phyloP scores from a whole-genome alignment of 495 filamentous ascomycete species.

The Apodospora peruviana region DNA sequence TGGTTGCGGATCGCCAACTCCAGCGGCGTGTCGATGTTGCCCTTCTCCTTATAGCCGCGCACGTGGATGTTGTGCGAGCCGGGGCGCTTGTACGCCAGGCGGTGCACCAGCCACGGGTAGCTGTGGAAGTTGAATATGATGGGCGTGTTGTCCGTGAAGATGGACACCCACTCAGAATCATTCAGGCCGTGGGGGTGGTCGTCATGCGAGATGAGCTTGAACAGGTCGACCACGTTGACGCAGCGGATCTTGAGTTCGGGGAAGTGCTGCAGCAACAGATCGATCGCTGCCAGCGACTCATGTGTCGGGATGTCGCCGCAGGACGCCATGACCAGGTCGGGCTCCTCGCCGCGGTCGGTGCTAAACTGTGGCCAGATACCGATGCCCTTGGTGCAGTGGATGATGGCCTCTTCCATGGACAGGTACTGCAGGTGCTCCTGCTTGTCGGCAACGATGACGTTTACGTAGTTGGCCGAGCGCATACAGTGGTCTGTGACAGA shows the following conservation, averaged over 20 bases:
- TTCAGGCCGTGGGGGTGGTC: slow-evolving; percentile 65
- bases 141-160: slow-evolving; percentile 63
- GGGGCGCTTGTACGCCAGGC: slow-evolving; percentile 63
- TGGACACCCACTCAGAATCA: slow-evolving; percentile 53
- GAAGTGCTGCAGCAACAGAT: slow-evolving; percentile 57
- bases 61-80: slow-evolving; percentile 63
- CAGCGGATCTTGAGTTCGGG: slow-evolving; percentile 65
- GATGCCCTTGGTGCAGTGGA: slow-evolving; percentile 66
- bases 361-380: slow-evolving; percentile 45
- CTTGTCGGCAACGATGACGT: slow-evolving; percentile 71
- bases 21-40: slow-evolving; percentile 71
- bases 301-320: slow-evolving; percentile 68
- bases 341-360: slow-evolving; percentile 54
- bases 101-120: slow-evolving; percentile 70
- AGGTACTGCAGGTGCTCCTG: slow-evolving; percentile 70
- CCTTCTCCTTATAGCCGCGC: slow-evolving; percentile 70
- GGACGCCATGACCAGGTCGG: slow-evolving; percentile 64
- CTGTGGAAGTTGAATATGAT: slow-evolving; percentile 77
- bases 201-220: slow-evolving; percentile 60
- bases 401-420: slow-evolving; percentile 58
- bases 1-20: slow-evolving; percentile 67
- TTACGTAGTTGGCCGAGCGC: slow-evolving; percentile 65
- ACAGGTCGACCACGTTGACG: slow-evolving; percentile 70
- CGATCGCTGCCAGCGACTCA: slow-evolving; percentile 63
- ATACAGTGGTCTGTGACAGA: slow-evolving; percentile 66